Percentiles rank a stretch among this genome's conserved stretches.
phyloP scores from a whole-genome alignment of 768 basidiomycete species.

The Pisolithus albus region DNA sequence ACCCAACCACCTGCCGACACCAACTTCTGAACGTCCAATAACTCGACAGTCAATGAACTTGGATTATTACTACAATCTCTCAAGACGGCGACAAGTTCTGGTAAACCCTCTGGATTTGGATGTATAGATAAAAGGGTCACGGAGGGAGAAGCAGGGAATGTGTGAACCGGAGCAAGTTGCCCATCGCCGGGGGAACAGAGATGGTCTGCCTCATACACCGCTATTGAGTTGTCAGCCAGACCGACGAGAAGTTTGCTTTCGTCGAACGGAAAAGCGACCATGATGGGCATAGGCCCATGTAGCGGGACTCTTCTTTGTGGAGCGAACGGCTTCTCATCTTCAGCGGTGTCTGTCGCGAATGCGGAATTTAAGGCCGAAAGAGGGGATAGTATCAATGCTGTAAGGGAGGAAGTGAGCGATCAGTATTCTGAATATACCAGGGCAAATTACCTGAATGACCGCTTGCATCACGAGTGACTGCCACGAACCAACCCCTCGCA shows the following conservation, averaged over 20 bases:
- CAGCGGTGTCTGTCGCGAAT: slow-evolving; percentile 36
- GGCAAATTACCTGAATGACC: slow-evolving; percentile 30
- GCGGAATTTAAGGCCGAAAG: slow-evolving; percentile 54
- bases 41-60: slow-evolving; percentile 43
- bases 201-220: slow-evolving; percentile 50
- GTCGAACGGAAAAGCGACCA: slow-evolving; percentile 49
- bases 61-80: slow-evolving; percentile 29
- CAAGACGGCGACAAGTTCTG: slow-evolving; percentile 55
- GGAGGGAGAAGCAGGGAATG: slow-evolving; percentile 37
- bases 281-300: slow-evolving; percentile 40
- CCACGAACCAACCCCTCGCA: slow-evolving; percentile 63
- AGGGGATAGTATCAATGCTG: slow-evolving; percentile 59
- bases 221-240: slow-evolving; percentile 50
- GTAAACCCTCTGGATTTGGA: slow-evolving; percentile 57
- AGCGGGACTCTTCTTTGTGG: slow-evolving; percentile 47
- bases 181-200: slow-evolving; percentile 43
- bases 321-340: slow-evolving; percentile 37
- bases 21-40: slow-evolving; percentile 53
- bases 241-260: slow-evolving; percentile 58
- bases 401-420: background rate
- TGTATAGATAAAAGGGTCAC: slow-evolving; percentile 46
- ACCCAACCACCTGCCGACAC: slow-evolving; percentile 45
- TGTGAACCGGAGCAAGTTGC: slow-evolving; percentile 41
- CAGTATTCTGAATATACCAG: background rate
- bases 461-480: slow-evolving; percentile 36